A percentile compares a stretch with the other conserved stretches of the same genome.
Evolutionary conservation across 441 rosid genomes (phyloP).

Genomic region (Eruca vesicaria): DNA sequence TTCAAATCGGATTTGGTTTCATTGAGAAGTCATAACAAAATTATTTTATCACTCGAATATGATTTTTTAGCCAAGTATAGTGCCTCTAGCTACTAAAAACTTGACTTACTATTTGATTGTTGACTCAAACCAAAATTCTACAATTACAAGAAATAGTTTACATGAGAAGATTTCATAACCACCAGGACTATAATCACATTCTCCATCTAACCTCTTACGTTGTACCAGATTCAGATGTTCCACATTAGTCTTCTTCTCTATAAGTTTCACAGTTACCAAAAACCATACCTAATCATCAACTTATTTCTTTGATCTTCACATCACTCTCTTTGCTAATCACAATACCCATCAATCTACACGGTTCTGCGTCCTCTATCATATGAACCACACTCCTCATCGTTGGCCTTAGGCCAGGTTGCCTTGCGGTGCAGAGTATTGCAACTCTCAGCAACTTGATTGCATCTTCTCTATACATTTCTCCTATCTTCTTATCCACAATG

Average conservation of each 20-base stretch:
- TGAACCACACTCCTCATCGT: slow-evolving; percentile 87
- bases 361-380: slow-evolving; percentile 82
- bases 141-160: slow-evolving; percentile 27
- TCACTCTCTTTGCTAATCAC: slow-evolving; percentile 52
- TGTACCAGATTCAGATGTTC: background rate
- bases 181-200: slow-evolving; percentile 5
- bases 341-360: slow-evolving; percentile 56
- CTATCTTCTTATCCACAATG: slow-evolving; percentile 65
- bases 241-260: background rate
- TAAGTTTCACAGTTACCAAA: slow-evolving; percentile 17
- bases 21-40: background rate
- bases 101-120: background rate
- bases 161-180: slow-evolving; percentile 10
- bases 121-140: slow-evolving; percentile 15
- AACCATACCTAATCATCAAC: slow-evolving; percentile 13
- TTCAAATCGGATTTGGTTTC: slow-evolving; percentile 20
- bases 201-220: slow-evolving; percentile 3
- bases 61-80: background rate
- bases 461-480: slow-evolving; percentile 55
- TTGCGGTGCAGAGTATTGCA: slow-evolving; percentile 70
- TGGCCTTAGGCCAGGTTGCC: slow-evolving; percentile 61
- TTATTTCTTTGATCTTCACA: slow-evolving; percentile 34
- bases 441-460: slow-evolving; percentile 64
- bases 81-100: background rate
- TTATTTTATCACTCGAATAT: background rate